These are phyloP conservation scores for Punica granatum DNA, from an alignment of 345 rosid genomes.

Conservation along the genomic window DNA sequence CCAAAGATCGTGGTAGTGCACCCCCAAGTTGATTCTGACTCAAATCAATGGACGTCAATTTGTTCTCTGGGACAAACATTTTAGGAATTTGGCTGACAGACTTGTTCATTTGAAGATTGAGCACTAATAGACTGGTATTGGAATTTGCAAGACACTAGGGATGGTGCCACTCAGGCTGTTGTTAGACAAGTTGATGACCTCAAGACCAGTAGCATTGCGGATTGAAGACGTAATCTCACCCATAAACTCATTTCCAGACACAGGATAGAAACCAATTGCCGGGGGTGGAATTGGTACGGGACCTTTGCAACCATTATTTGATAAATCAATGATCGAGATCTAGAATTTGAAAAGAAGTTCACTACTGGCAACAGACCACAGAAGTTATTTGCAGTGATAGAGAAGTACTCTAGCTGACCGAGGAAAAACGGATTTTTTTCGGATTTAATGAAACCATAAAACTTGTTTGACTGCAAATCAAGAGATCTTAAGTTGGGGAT, in stretches of 20 bases:
- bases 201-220: conserved; percentile 2
- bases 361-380: background rate
- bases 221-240: conserved; percentile 19
- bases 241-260: background rate
- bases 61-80: background rate
- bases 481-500: background rate
- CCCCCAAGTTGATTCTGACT: conserved; percentile 20
- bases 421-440: background rate
- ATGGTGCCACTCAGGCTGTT: conserved; percentile 18
- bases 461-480: conserved; percentile 14
- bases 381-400: conserved; percentile 11
- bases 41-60: conserved; percentile 6
- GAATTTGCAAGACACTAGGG: conserved; percentile 18
- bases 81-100: conserved; percentile 13
- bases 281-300: conserved; percentile 1
- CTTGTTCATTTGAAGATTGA: conserved; percentile 13
- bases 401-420: background rate
- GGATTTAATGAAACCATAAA: conserved; percentile 15
- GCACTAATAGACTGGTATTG: background rate
- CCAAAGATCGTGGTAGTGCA: conserved; percentile 9
- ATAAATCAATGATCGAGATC: background rate
- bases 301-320: conserved; percentile 9
- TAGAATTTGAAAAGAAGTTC: background rate
- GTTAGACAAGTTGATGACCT: conserved; percentile 10
- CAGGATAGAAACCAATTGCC: conserved; percentile 1